Base-by-base conservation (phyloP, 306 rosid genomes). In the Carpinus viminea region DNA sequence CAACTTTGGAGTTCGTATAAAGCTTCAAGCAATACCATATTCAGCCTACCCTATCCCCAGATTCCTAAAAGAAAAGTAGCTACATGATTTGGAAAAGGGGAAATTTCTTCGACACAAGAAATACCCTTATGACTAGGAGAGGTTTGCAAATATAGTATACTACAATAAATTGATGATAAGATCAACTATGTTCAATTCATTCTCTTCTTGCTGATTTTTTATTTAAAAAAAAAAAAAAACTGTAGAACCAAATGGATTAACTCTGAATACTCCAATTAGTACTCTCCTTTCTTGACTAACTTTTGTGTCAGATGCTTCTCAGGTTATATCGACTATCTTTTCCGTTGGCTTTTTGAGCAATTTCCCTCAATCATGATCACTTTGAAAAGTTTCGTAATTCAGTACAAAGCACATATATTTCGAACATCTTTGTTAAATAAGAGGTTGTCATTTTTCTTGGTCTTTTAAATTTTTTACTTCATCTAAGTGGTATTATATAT, bases 361-460 rank as follows among this genome's bases (percentile, higher is more conserved):
- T 77, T 84, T 76, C 78, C 56, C 78, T 78, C 79, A 82, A 66
- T 70, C 89, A 80, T 81, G 86, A 85, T 86, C 87, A 68, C 85
- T 82, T 84, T 80, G 85, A 85, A 91, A 89, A 89, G 86, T 85
- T 86, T 71, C 89, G 78, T 86, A 54, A 78, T 83, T 82, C 85
- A 76, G 75, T 76, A 57, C 87, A 76, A 41, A 76, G 70, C 85
- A 83, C 72, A 71, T 45, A 74, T 73, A 78, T 85, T 78, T 76
- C 83, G 73, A 81, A 80, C 80, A 82, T 74, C 47, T 70, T 69
- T 55, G 79, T 78, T 31, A 75, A 81, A 52, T 81, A 70, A 77
- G 82, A 43, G 73, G 50, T 79, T 59, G 68, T 78, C 20, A 31
- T 16, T 76, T 83, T 78, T 81, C 81, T 61, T 31, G 34, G 34